phyloP scores from a whole-genome alignment of 1,284 basidiomycete species.

The Pholiota adiposa region DNA sequence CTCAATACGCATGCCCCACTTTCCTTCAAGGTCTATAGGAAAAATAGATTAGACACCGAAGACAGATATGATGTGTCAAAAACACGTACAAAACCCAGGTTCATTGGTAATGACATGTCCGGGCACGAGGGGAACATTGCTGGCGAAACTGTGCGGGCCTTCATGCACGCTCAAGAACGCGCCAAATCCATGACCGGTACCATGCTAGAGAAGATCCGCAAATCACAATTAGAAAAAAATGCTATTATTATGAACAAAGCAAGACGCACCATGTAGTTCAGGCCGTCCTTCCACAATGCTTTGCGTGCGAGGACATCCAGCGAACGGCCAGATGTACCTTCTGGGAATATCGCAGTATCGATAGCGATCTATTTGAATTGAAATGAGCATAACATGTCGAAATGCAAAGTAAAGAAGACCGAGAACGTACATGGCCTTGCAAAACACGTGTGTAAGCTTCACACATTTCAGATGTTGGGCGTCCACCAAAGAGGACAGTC shows the following conservation, averaged over 20 bases:
- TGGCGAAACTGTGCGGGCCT: conserved; percentile 75
- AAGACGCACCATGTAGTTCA: conserved; percentile 74
- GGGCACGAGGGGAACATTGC: conserved; percentile 67
- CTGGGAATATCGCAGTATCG: conserved; percentile 87
- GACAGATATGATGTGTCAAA: conserved; percentile 16
- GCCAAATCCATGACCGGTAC: conserved; percentile 84
- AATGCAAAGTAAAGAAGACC: conserved; percentile 23
- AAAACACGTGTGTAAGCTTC: conserved; percentile 94
- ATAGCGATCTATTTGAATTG: conserved; percentile 75
- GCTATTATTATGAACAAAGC: background rate
- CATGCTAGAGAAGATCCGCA: conserved; percentile 55
- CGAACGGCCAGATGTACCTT: conserved; percentile 81
- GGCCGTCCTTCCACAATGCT: conserved; percentile 87
- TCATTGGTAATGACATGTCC: conserved; percentile 91
- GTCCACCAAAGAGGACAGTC: conserved; percentile 90
- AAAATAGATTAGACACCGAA: conserved; percentile 11
- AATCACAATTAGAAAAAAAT: background rate
- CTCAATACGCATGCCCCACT: conserved; percentile 92
- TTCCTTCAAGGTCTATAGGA: conserved; percentile 71
- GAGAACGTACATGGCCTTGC: conserved; percentile 85
- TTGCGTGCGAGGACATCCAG: conserved; percentile 87
- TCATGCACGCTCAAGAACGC: conserved; percentile 83
- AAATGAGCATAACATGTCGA: conserved; percentile 9
- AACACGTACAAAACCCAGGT: conserved; percentile 77
- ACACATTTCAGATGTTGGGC: conserved; percentile 79